phyloP scores from a whole-genome alignment of 768 basidiomycete genomes.

The Favolaschia claudopus region DNA sequence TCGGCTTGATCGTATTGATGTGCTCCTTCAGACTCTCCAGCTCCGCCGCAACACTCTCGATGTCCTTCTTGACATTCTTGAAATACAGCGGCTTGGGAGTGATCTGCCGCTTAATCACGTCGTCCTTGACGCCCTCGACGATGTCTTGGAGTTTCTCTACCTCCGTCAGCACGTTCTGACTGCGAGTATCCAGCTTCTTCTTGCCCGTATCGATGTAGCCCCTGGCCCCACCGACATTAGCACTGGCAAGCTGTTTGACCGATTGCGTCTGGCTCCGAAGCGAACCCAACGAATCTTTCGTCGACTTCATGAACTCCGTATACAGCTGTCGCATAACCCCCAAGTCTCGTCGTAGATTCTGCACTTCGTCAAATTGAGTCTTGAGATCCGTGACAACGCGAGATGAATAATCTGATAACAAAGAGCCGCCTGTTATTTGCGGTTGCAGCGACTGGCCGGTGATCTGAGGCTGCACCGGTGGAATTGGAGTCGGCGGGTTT shows the following conservation, averaged over 20 bases:
- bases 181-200: slow-evolving; percentile 86
- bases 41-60: slow-evolving; percentile 71
- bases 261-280: slow-evolving; percentile 86
- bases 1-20: slow-evolving; percentile 88
- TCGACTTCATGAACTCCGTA: slow-evolving; percentile 90
- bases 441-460: slow-evolving; percentile 76
- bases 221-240: slow-evolving; percentile 84
- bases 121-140: slow-evolving; percentile 88
- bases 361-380: slow-evolving; percentile 94
- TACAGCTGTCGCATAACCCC: slow-evolving; percentile 95
- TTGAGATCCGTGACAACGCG: slow-evolving; percentile 85
- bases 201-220: slow-evolving; percentile 93
- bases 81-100: slow-evolving; percentile 80
- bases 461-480: slow-evolving; percentile 63
- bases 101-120: slow-evolving; percentile 88
- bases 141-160: slow-evolving; percentile 94
- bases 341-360: slow-evolving; percentile 91
- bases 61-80: slow-evolving; percentile 74
- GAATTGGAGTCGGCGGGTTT: slow-evolving; percentile 35
- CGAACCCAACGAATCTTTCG: slow-evolving; percentile 82
- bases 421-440: slow-evolving; percentile 79
- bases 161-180: slow-evolving; percentile 88
- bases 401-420: slow-evolving; percentile 73
- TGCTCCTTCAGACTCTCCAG: slow-evolving; percentile 83
- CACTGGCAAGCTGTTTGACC: slow-evolving; percentile 85